phyloP scores from a whole-genome alignment of 176 grass and related monocot species.

The Pharus latifolius region DNA sequence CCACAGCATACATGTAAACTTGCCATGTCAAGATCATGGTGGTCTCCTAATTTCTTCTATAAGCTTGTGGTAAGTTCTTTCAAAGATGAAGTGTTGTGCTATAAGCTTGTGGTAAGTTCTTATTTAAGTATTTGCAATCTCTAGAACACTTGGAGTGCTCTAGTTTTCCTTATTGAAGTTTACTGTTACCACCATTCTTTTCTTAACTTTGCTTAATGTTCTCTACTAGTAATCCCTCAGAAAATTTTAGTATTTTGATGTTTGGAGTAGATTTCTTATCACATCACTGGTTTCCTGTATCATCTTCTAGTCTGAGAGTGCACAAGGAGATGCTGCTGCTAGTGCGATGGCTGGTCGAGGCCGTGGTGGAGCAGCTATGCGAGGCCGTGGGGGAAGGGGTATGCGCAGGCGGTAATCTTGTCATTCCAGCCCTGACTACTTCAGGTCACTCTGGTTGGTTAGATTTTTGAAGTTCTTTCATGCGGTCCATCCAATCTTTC shows the following conservation, averaged over 20 bases:
- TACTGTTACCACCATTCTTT: not conserved
- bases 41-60: not conserved
- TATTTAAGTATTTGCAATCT: not conserved
- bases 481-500: not conserved
- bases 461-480: not conserved
- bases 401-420: constrained; percentile 68
- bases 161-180: not conserved
- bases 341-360: constrained; percentile 65
- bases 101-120: not conserved
- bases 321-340: constrained; percentile 88
- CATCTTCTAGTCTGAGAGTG: constrained; percentile 65
- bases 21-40: not conserved
- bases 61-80: no score
- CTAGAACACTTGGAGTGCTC: not conserved
- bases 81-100: no score
- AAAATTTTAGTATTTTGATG: not conserved
- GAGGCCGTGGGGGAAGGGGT: constrained; percentile 80
- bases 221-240: not conserved
- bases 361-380: constrained; percentile 50
- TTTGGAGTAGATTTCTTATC: not conserved
- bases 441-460: not conserved
- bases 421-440: not conserved
- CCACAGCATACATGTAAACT: not conserved
- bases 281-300: not conserved
- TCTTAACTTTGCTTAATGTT: not conserved